Evolutionary conservation across 2,329 filamentous ascomycete species (phyloP).

Genomic region (Fusarium coffeatum): DNA sequence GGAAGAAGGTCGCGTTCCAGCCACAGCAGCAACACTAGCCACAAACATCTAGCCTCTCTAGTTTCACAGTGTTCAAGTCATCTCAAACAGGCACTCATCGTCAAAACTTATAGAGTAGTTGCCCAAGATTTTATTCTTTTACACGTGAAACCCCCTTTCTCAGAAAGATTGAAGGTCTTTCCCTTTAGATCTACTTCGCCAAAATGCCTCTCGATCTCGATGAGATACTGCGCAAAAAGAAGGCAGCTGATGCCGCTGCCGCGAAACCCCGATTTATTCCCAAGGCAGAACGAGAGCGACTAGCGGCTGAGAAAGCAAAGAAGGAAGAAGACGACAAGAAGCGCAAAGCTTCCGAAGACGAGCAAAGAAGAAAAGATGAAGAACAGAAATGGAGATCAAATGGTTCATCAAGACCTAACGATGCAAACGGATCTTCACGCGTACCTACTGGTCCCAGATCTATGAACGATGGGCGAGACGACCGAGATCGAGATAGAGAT

Average conservation of each 20-base stretch:
- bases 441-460: conserved; percentile 79
- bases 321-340: conserved; percentile 73
- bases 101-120: neutral
- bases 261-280: conserved; percentile 90
- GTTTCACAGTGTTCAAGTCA: neutral
- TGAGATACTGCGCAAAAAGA: conserved; percentile 86
- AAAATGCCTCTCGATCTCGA: conserved; percentile 77
- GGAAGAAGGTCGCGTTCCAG: neutral
- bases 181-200: neutral
- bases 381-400: conserved; percentile 54
- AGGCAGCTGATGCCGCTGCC: conserved; percentile 83
- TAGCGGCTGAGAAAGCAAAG: conserved; percentile 81
- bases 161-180: neutral
- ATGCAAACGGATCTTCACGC: conserved; percentile 43
- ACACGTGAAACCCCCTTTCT: no score
- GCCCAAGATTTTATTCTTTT: neutral
- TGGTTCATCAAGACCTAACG: conserved; percentile 44
- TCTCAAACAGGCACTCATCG: neutral
- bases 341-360: conserved; percentile 64
- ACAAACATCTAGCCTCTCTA: neutral
- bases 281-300: conserved; percentile 81
- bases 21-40: neutral
- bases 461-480: conserved; percentile 58
- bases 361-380: conserved; percentile 79
- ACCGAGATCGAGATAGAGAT: conserved; percentile 48